These are phyloP conservation scores for Fusarium devonianum DNA, from an alignment of 2,329 filamentous ascomycete genomes.

Conservation along the genomic window DNA sequence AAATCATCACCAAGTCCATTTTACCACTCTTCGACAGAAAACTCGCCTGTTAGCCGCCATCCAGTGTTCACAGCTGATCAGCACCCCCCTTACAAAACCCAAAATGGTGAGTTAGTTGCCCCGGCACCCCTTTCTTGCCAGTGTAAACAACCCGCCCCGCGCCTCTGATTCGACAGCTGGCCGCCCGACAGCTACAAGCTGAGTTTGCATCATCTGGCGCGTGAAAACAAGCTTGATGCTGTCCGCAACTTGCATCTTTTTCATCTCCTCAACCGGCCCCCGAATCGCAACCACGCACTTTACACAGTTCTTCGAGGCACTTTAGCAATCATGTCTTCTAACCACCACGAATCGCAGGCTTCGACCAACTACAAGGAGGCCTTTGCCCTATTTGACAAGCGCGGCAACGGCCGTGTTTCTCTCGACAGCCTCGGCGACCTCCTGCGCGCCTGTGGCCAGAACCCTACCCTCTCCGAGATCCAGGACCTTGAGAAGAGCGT, in stretches of 20 bases:
- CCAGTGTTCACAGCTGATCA: slow-evolving; percentile 24
- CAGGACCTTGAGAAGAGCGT: slow-evolving; percentile 88
- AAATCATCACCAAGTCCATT: slow-evolving; percentile 17
- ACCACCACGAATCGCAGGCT: slow-evolving; percentile 65
- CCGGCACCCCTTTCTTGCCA: slow-evolving; percentile 40
- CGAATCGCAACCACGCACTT: slow-evolving; percentile 24
- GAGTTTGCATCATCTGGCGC: slow-evolving; percentile 35
- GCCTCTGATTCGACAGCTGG: slow-evolving; percentile 46
- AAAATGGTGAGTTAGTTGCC: slow-evolving; percentile 51
- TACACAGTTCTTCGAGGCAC: no score
- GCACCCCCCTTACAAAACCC: slow-evolving; percentile 29
- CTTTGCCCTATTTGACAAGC: slow-evolving; percentile 99
- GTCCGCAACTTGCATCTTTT: slow-evolving; percentile 18
- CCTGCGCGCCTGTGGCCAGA: slow-evolving; percentile 95
- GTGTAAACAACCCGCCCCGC: slow-evolving; percentile 48
- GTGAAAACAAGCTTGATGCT: slow-evolving; percentile 24
- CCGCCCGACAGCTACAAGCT: slow-evolving; percentile 32
- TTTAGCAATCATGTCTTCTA: slow-evolving; percentile 47
- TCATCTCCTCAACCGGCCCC: slow-evolving; percentile 19
- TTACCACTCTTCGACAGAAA: background rate
- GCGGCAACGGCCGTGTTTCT: slow-evolving; percentile 90
- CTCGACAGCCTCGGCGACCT: slow-evolving; percentile 90
- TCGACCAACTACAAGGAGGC: slow-evolving; percentile 99
- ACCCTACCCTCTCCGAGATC: slow-evolving; percentile 94
- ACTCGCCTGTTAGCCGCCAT: slow-evolving; percentile 1